Evolutionary conservation across 192 early-diverging fungal species (phyloP), one percentile per base, ranked within the genome.

Genomic region (Rhizophagus prolifer): DNA sequence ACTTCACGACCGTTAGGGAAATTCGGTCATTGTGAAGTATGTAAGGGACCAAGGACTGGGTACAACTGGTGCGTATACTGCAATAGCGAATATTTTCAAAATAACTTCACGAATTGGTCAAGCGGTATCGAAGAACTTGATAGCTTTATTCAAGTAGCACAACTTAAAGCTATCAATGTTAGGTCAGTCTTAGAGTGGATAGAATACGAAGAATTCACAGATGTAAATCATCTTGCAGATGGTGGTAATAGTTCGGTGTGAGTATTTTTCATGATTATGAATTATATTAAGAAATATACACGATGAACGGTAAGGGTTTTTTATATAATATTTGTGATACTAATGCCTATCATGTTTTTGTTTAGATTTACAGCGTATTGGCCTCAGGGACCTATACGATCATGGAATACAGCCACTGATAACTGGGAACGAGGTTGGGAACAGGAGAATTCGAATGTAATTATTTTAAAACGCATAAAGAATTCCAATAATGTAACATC

Each of bases 241-340:
- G 67, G 67, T 36, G 67, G 67, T n/a, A 69, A 69, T 10, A 69
- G 67, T 9, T 69, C 31, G n/a, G 38, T 69, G 28, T 69, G 21
- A 36, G 67, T 30, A 19, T 41, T 19, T n/a, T n/a, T n/a, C n/a
- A n/a, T n/a, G n/a, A n/a, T n/a, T n/a, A n/a, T n/a, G n/a, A n/a
- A 26, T 25, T 30, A 34, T 19, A 16, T 1, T 67, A 5, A 28
- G n/a, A n/a, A n/a, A n/a, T n/a, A n/a, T n/a, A n/a, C n/a, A n/a
- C n/a, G n/a, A n/a, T n/a, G n/a, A n/a, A n/a, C n/a, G n/a, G n/a
- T n/a, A n/a, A n/a, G n/a, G n/a, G n/a, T n/a, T n/a, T n/a, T n/a
- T n/a, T n/a, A n/a, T n/a, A n/a, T n/a, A n/a, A n/a, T n/a, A n/a
- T n/a, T n/a, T n/a, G n/a, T n/a, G n/a, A n/a, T 19, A 69, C 23